Base-by-base conservation (phyloP, 257 asterid genomes). In the Galeopsis tetrahit region DNA sequence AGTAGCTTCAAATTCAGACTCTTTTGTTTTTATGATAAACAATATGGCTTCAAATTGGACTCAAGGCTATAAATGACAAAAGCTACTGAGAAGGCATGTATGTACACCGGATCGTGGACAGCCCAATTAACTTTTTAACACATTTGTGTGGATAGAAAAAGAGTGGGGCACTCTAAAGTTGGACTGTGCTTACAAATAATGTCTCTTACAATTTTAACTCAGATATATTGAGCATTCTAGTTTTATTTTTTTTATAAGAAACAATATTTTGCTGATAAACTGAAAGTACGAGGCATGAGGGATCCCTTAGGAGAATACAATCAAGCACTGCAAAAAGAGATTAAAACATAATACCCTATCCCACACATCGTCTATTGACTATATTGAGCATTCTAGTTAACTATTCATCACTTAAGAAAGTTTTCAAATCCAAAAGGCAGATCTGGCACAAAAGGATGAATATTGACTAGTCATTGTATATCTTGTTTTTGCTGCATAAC, bases 341-440 rank as follows among this genome's bases (percentile, higher is more conserved):
- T 21, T 21, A 21, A 21, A 21, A 21, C 28, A 21, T 21, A 21
- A 21, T 21, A 21, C 28, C 28, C 28, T 21, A 21, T 21, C 28
- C 28, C 28, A 21, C 28, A 21, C 28, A 21, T 21, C 28, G 28
- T 21, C 28, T 21, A 21, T 21, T 21, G 28, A 21, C 28, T 44
- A 62, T 55, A 69, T 10, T 36, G 38, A 57, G 7, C 38, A 46
- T 67, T 59, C 32, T 70, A 57, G 46, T 70, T 13, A 31, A 70
- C 40, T 40, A 21, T 33, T 48, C 28, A 10, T 11, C 15, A 15
- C 32, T 34, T 71, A 44, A 70, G 68, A 4, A 58, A 17, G 38
- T 64, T 43, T 43, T 10, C 51, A 44, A 3, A 44, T 44, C 51
- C 14, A 44, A 44, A 44, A 2, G 14, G 51, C 51, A 44, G 14